These are phyloP conservation scores for Candida sp. DNA, from an alignment of 1,139 yeast species.

Conservation along the genomic window DNA sequence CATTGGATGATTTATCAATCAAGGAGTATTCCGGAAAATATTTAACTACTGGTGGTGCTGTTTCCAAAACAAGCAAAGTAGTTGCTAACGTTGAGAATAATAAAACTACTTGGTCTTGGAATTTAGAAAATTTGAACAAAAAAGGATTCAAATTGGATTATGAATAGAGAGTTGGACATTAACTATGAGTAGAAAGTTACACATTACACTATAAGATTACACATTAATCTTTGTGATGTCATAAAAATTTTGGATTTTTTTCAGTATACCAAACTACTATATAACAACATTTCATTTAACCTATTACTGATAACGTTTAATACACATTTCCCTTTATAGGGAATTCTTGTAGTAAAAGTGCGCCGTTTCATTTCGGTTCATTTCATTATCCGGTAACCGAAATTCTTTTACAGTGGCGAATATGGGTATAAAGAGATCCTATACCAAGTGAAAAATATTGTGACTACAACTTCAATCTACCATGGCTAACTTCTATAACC, in stretches of 20 bases:
- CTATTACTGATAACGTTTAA: no score
- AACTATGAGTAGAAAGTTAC: no score
- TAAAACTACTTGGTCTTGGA: constrained; percentile 29
- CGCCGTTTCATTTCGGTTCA: neutral
- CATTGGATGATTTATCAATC: constrained; percentile 27
- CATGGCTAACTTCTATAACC: constrained; percentile 12
- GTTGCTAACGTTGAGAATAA: constrained; percentile 22
- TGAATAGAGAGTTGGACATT: neutral
- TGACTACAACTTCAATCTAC: no score
- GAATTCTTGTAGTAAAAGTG: no score
- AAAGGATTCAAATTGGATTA: constrained; percentile 14
- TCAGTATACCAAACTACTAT: no score
- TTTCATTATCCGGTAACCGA: neutral
- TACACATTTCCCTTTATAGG: no score
- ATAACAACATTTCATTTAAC: no score
- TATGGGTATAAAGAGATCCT: neutral
- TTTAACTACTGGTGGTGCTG: constrained; percentile 32
- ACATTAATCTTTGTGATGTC: no score
- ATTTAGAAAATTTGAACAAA: constrained; percentile 18
- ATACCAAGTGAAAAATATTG: no score
- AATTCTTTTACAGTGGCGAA: neutral
- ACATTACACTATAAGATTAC: no score
- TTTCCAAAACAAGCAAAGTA: constrained; percentile 18
- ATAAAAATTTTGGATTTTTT: no score
- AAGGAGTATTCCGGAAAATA: constrained; percentile 30